Evolutionary conservation across 2,329 filamentous ascomycete species (phyloP).

Genomic region (Aspergillus floridensis): DNA sequence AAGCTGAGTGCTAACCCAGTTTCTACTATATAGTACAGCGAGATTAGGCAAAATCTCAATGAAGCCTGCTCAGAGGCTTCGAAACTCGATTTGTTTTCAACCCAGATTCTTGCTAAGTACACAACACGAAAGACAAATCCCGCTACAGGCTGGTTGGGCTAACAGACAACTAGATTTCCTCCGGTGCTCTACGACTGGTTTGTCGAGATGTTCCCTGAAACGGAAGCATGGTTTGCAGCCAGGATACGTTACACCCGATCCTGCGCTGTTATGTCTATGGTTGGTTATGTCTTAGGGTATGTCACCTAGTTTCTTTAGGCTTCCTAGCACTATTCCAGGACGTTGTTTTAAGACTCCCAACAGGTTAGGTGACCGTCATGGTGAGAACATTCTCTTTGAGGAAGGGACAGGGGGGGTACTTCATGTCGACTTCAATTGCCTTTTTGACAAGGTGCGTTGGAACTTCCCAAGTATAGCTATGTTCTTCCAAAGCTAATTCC

Average conservation of each 20-base stretch:
- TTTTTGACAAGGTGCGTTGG: constrained; percentile 75
- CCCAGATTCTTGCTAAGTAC: constrained; percentile 54
- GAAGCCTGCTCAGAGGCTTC: constrained; percentile 62
- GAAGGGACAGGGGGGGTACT: constrained; percentile 91
- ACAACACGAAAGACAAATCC: neutral
- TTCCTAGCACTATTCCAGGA: constrained; percentile 5
- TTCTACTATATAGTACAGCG: constrained; percentile 59
- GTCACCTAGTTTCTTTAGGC: constrained; percentile 10
- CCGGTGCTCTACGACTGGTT: constrained; percentile 93
- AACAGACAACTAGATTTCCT: constrained; percentile 59
- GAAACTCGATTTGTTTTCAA: constrained; percentile 70
- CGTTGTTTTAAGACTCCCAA: neutral
- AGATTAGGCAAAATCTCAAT: constrained; percentile 60
- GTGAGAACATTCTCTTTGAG: constrained; percentile 94
- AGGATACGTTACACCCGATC: constrained; percentile 87
- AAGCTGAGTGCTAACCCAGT: constrained; percentile 1
- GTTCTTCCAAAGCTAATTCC: constrained; percentile 7
- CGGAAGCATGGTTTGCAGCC: constrained; percentile 86
- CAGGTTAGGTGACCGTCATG: constrained; percentile 86
- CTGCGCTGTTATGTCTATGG: constrained; percentile 99
- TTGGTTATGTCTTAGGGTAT: constrained; percentile 81
- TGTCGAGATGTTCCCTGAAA: constrained; percentile 88
- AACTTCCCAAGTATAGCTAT: neutral
- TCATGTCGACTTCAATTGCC: constrained; percentile 98
- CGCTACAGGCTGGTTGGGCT: constrained; percentile 4